Evolutionary conservation across 2,329 filamentous ascomycete genomes (phyloP).

Genomic region (Phyllachora maydis): DNA sequence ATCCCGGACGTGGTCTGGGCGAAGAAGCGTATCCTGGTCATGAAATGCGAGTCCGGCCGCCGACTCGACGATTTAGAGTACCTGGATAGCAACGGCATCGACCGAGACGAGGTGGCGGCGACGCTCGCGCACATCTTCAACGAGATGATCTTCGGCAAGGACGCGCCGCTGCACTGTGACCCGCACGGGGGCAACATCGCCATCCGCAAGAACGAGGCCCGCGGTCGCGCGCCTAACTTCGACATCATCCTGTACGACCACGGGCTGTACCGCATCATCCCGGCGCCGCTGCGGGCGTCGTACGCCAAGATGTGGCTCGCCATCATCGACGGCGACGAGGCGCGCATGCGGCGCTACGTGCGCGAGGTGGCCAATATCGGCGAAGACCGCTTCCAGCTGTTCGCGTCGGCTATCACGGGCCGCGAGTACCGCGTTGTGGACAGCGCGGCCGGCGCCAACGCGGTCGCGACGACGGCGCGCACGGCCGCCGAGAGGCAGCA

Average conservation of each 20-base stretch:
- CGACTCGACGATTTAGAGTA: constrained; percentile 79
- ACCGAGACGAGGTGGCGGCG: constrained; percentile 87
- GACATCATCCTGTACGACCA: constrained; percentile 95
- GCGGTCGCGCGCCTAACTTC: constrained; percentile 50
- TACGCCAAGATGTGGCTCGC: constrained; percentile 98
- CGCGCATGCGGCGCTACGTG: constrained; percentile 71
- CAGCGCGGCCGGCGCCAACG: constrained; percentile 32
- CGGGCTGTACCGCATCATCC: constrained; percentile 86
- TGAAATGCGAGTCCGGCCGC: constrained; percentile 78
- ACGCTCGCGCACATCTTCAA: constrained; percentile 87
- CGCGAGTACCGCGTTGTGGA: constrained; percentile 68
- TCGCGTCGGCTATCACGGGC: constrained; percentile 90
- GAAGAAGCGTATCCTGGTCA: constrained; percentile 73
- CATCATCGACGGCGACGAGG: constrained; percentile 75
- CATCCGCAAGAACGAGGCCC: constrained; percentile 52
- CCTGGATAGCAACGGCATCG: constrained; percentile 69
- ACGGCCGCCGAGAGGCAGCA: constrained; percentile 62
- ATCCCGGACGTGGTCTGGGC: constrained; percentile 85
- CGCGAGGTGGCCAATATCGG: constrained; percentile 74
- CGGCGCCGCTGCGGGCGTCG: constrained; percentile 52
- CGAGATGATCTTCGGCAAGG: constrained; percentile 92
- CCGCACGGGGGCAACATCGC: constrained; percentile 94
- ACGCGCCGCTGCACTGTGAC: constrained; percentile 85
- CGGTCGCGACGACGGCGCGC: constrained; percentile 34
- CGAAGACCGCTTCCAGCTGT: constrained; percentile 82